Evolutionary conservation across 2,329 filamentous ascomycete genomes (phyloP).

Genomic region (Myriosclerotinia curreyana): DNA sequence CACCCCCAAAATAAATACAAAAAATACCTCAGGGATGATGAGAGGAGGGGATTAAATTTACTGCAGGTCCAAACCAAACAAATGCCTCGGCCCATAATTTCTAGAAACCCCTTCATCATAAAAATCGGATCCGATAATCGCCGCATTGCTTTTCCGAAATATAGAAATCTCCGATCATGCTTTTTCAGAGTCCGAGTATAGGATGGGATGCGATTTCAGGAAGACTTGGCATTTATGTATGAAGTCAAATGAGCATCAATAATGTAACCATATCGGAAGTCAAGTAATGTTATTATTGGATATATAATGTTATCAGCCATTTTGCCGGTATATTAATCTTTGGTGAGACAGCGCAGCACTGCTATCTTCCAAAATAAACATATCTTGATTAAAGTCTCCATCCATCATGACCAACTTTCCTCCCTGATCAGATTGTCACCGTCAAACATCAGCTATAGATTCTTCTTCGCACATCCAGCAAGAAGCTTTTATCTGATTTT

Average conservation of each 20-base stretch:
- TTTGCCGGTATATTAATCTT: conserved; percentile 13
- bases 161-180: conserved; percentile 1
- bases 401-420: background rate
- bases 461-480: background rate
- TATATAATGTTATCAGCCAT: background rate
- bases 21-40: background rate
- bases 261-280: background rate
- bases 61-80: background rate
- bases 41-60: conserved; percentile 5
- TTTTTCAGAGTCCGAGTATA: background rate
- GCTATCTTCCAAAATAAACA: conserved; percentile 3
- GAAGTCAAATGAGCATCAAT: background rate
- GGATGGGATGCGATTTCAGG: conserved; percentile 17
- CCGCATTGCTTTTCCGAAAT: background rate
- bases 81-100: conserved; percentile 1
- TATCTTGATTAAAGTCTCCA: background rate
- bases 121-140: conserved; percentile 9
- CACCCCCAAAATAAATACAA: background rate
- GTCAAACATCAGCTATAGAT: background rate
- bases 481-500: background rate
- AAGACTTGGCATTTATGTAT: background rate
- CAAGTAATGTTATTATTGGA: background rate
- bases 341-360: background rate
- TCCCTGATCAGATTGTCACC: background rate
- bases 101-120: background rate